These are phyloP conservation scores for Francoa sonchifolia DNA, from an alignment of 441 rosid species.

Conservation along the genomic window DNA sequence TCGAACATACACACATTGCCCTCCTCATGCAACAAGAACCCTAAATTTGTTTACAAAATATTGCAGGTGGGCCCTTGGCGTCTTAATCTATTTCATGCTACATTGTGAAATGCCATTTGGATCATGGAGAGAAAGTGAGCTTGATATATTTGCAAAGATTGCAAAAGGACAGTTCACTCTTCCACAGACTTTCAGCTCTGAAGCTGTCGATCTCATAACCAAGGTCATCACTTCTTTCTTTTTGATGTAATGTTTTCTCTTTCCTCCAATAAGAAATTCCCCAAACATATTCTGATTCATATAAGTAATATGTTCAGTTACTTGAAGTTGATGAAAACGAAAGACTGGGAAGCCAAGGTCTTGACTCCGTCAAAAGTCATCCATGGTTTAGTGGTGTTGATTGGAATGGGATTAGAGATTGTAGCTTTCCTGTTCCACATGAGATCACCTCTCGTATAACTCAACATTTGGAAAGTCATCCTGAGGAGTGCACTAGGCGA, in stretches of 20 bases:
- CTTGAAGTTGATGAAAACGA: conserved; percentile 59
- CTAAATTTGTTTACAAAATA: conserved; percentile 6
- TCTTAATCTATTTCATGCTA: conserved; percentile 66
- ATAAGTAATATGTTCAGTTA: conserved; percentile 32
- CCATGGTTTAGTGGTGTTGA: conserved; percentile 59
- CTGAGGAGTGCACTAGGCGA: conserved; percentile 21
- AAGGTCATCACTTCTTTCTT: conserved; percentile 35
- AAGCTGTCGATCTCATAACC: conserved; percentile 63
- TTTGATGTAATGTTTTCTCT: not conserved
- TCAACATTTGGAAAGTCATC: conserved; percentile 35
- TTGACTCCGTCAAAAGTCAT: conserved; percentile 50
- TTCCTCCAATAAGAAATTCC: not conserved
- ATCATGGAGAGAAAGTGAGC: conserved; percentile 79
- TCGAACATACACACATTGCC: not conserved
- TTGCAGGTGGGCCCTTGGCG: conserved; percentile 92
- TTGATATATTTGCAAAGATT: conserved; percentile 60
- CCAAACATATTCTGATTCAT: not conserved
- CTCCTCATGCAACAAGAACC: not conserved
- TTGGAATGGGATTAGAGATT: conserved; percentile 46
- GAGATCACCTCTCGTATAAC: conserved; percentile 43
- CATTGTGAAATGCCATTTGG: conserved; percentile 87
- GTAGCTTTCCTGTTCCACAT: conserved; percentile 41
- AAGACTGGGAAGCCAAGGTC: conserved; percentile 60
- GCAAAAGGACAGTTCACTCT: conserved; percentile 62
- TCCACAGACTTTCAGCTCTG: conserved; percentile 42